Percentiles rank a stretch among this genome's conserved stretches.
These are phyloP conservation scores for Euphorbia neoarborescens DNA, from an alignment of 441 rosid genomes.

Conservation along the genomic window DNA sequence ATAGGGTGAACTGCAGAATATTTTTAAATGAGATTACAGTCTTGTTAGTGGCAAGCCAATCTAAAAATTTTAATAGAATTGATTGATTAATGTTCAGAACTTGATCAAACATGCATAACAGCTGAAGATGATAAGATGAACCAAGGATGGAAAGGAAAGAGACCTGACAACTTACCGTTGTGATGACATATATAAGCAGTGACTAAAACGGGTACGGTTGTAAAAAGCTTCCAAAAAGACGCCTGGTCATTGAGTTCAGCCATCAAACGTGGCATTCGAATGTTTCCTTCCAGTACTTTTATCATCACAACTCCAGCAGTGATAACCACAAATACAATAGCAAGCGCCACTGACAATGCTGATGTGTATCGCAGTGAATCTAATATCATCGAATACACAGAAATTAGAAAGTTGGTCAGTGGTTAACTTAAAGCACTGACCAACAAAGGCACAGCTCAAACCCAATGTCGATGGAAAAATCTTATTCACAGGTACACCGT, in stretches of 20 bases:
- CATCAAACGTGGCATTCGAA: constrained; percentile 42
- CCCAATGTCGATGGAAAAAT: background rate
- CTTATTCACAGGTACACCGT: background rate
- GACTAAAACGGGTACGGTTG: constrained; percentile 49
- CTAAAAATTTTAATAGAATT: background rate
- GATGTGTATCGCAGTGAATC: constrained; percentile 65
- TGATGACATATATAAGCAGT: constrained; percentile 69
- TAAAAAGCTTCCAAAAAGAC: constrained; percentile 60
- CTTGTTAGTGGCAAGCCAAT: constrained; percentile 3
- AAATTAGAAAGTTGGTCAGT: background rate
- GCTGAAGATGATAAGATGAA: background rate
- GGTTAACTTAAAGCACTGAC: constrained; percentile 1
- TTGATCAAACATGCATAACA: background rate
- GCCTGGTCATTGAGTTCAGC: constrained; percentile 43
- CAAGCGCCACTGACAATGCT: constrained; percentile 49
- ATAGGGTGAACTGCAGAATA: constrained; percentile 54
- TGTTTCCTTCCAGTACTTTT: constrained; percentile 38
- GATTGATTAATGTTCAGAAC: background rate
- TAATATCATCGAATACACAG: constrained; percentile 16
- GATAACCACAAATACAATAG: constrained; percentile 48
- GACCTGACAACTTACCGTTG: constrained; percentile 33
- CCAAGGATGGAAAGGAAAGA: background rate
- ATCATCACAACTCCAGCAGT: constrained; percentile 43
- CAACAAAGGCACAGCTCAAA: background rate
- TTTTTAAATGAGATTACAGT: background rate